These are phyloP conservation scores for Leccinum olivaceopallidum DNA, from an alignment of 768 basidiomycete species.

Conservation along the genomic window DNA sequence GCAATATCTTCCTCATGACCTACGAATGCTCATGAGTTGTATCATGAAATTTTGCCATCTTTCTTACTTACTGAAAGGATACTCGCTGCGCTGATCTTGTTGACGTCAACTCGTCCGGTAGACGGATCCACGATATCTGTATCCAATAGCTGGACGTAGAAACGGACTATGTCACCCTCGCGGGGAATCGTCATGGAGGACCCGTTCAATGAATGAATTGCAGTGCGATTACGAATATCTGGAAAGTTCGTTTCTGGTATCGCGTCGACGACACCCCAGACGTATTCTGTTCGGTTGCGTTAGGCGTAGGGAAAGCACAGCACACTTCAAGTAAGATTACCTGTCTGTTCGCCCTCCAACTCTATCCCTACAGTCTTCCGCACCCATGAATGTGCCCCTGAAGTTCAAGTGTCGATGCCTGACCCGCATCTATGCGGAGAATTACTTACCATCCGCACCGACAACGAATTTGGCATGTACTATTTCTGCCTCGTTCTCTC, in stretches of 20 bases:
- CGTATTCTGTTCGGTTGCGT: conserved; percentile 48
- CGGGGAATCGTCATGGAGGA: conserved; percentile 77
- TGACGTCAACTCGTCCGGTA: conserved; percentile 56
- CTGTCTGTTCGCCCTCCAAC: conserved; percentile 52
- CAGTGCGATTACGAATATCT: conserved; percentile 64
- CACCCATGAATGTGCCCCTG: conserved; percentile 50
- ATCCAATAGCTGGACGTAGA: conserved; percentile 70
- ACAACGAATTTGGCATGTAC: conserved; percentile 38
- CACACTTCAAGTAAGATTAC: conserved; percentile 18
- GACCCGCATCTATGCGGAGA: not conserved
- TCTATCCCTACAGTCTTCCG: conserved; percentile 43
- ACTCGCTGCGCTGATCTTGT: conserved; percentile 46
- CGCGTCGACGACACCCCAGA: conserved; percentile 84
- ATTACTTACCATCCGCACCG: conserved; percentile 35
- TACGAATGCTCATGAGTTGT: conserved; percentile 20
- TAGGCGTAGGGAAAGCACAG: not conserved
- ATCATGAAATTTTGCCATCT: no score
- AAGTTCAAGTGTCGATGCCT: not conserved
- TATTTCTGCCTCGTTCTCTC: conserved; percentile 32
- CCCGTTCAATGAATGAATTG: conserved; percentile 68
- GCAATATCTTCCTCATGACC: conserved; percentile 56
- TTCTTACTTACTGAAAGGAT: conserved; percentile 48
- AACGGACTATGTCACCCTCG: conserved; percentile 62
- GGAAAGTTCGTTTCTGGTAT: conserved; percentile 75
- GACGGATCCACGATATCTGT: conserved; percentile 43